These are phyloP conservation scores for Globisporangium mamillatum DNA, from an alignment of 352 stramenopile species.

Conservation along the genomic window DNA sequence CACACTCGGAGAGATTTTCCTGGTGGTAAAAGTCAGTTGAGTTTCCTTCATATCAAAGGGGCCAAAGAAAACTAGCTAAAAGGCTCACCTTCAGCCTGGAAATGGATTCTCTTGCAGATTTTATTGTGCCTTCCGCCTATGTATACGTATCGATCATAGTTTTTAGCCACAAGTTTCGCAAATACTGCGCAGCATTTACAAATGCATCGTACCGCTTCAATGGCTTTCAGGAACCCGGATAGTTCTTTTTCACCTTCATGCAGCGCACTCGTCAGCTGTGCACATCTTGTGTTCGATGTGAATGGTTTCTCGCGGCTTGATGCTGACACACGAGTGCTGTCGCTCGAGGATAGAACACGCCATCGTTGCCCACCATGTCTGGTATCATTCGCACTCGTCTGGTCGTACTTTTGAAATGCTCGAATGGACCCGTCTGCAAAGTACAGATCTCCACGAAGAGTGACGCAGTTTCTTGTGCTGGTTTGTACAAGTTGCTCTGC, in stretches of 20 bases:
- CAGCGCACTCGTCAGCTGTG: neutral
- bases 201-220: neutral
- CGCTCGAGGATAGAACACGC: neutral
- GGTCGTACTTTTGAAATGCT: neutral
- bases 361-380: neutral
- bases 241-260: neutral
- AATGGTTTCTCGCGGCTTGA: neutral
- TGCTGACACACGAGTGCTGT: neutral
- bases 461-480: neutral
- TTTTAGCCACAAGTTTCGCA: neutral
- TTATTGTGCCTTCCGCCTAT: neutral
- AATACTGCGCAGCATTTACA: neutral
- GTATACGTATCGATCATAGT: neutral
- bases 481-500: neutral
- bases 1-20: neutral
- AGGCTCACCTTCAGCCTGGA: neutral
- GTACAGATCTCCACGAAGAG: neutral
- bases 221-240: neutral
- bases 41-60: neutral
- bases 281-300: neutral
- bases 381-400: neutral
- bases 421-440: neutral
- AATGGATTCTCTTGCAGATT: neutral
- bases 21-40: neutral
- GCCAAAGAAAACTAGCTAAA: no score